Percentiles rank a stretch among this genome's conserved stretches.
Conservation (phyloP, 257 asterid species). For the Anisodus acutangulus region DNA sequence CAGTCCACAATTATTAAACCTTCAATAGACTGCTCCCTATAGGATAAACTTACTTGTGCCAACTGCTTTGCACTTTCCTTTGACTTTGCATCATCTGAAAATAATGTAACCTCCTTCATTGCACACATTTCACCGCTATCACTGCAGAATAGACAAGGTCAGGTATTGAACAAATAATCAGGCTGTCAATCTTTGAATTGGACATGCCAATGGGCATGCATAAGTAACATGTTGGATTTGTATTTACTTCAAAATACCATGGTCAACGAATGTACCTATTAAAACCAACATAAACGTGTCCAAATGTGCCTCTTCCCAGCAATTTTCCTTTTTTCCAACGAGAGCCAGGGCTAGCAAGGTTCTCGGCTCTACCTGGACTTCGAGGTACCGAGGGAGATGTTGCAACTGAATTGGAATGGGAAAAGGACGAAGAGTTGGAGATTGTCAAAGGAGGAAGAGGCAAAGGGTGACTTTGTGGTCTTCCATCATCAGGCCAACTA, state of each 20-base stretch:
- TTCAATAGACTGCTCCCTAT: slow-evolving; percentile 12
- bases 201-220: not conserved
- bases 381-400: slow-evolving; percentile 93
- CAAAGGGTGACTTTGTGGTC: slow-evolving; percentile 79
- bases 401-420: slow-evolving; percentile 87
- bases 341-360: slow-evolving; percentile 80
- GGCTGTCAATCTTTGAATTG: not conserved
- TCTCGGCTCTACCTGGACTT: slow-evolving; percentile 95
- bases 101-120: slow-evolving; percentile 95
- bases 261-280: slow-evolving; percentile 56
- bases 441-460: slow-evolving; percentile 81
- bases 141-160: slow-evolving; percentile 46
- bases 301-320: slow-evolving; percentile 63
- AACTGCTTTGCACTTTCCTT: slow-evolving; percentile 97
- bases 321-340: slow-evolving; percentile 97
- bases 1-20: not conserved
- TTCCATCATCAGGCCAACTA: slow-evolving; percentile 82
- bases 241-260: slow-evolving; percentile 25
- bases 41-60: slow-evolving; percentile 72
- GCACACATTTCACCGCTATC: slow-evolving; percentile 99
- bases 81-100: slow-evolving; percentile 91
- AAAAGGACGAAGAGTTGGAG: slow-evolving; percentile 68
- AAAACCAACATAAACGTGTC: slow-evolving; percentile 73
- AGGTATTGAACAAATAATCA: slow-evolving; percentile 1
- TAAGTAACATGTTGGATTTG: slow-evolving; percentile 27